Evolutionary conservation across 2,329 filamentous ascomycete species (phyloP).

Genomic region (Capronia coronata): DNA sequence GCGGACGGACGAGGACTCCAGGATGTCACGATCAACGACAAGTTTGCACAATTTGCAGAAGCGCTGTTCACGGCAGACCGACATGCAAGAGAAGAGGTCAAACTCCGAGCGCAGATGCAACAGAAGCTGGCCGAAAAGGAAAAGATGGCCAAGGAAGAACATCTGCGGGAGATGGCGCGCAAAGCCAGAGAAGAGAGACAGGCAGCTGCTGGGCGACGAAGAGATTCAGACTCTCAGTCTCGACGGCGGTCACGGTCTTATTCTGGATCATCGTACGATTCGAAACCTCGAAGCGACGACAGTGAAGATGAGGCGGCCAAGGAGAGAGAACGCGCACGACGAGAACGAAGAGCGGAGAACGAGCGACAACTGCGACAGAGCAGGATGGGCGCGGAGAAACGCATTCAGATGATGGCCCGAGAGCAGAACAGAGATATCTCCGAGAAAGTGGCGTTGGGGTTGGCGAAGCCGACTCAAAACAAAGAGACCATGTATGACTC

Average conservation of each 20-base stretch:
- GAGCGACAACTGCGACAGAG: conserved; percentile 88
- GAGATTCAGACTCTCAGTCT: conserved; percentile 34
- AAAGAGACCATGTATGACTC: conserved; percentile 97
- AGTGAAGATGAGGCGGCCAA: conserved; percentile 62
- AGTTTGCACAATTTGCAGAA: conserved; percentile 93
- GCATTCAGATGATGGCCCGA: conserved; percentile 84
- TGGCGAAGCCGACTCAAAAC: conserved; percentile 89
- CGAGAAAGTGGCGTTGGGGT: conserved; percentile 88
- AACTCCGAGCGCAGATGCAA: conserved; percentile 88
- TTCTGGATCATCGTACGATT: conserved; percentile 37
- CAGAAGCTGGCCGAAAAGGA: conserved; percentile 95
- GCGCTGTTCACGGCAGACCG: conserved; percentile 89
- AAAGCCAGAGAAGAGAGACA: conserved; percentile 79
- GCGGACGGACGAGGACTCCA: conserved; percentile 87
- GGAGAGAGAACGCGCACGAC: conserved; percentile 69
- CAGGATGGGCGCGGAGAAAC: conserved; percentile 88
- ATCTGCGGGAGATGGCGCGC: conserved; percentile 77
- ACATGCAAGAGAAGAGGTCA: conserved; percentile 91
- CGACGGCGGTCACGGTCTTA: conserved; percentile 28
- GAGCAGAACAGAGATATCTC: conserved; percentile 96
- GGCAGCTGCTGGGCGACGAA: conserved; percentile 35
- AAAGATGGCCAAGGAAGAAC: conserved; percentile 88
- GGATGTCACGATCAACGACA: conserved; percentile 95
- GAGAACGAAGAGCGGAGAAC: conserved; percentile 71
- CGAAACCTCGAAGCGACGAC: conserved; percentile 43